Conservation (phyloP, 306 rosid genomes). For the Cicer judaicum region DNA sequence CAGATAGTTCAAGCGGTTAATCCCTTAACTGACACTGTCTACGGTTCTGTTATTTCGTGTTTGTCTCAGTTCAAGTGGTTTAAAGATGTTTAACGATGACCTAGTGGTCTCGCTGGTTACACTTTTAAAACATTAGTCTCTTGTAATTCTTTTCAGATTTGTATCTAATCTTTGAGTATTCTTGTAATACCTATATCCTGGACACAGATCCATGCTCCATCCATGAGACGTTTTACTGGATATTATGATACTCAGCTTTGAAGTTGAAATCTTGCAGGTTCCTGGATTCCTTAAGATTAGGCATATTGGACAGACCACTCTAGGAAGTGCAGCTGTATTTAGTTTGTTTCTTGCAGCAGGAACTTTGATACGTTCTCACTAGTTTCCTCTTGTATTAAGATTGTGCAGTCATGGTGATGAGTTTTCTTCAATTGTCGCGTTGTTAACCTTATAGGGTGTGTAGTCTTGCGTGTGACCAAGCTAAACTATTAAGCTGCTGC, state of each 20-base stretch:
- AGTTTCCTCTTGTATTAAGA: slow-evolving; percentile 28
- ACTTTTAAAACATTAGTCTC: not conserved
- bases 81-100: too few species aligned
- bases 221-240: slow-evolving; percentile 3
- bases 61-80: too few species aligned
- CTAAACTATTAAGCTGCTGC: slow-evolving; percentile 12
- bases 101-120: too few species aligned
- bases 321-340: slow-evolving; percentile 60
- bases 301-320: slow-evolving; percentile 57
- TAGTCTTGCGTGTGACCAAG: slow-evolving; percentile 2
- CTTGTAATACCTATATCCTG: not conserved
- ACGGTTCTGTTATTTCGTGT: too few species aligned
- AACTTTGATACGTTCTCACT: slow-evolving; percentile 57
- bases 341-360: slow-evolving; percentile 62
- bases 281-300: slow-evolving; percentile 58
- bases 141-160: not conserved
- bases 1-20: too few species aligned
- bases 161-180: slow-evolving; percentile 14
- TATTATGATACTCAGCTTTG: slow-evolving; percentile 20
- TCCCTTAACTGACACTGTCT: too few species aligned
- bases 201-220: slow-evolving; percentile 3
- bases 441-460: slow-evolving; percentile 4
- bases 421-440: slow-evolving; percentile 22
- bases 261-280: slow-evolving; percentile 53
- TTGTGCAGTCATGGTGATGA: slow-evolving; percentile 30